Base-by-base conservation (phyloP, 1,284 basidiomycete species). In the Irpex lacteus region DNA sequence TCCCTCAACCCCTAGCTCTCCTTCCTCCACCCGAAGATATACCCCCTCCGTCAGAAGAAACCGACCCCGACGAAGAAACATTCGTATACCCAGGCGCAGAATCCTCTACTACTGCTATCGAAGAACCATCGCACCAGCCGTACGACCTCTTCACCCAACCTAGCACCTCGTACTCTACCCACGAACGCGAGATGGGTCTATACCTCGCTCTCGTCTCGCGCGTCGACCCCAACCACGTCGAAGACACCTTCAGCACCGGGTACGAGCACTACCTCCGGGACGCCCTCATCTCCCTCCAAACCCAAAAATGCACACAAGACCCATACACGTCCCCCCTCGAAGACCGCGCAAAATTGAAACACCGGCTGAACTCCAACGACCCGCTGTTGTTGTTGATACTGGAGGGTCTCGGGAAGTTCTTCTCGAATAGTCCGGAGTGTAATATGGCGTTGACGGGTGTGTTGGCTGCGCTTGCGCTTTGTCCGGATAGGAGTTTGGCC, bases 371-470 rank as follows among this genome's bases (percentile, higher is more conserved):
- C 67, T 83, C 90, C 47, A 87, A 87, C 65, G 96, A 98, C 71
- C 86, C 90, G 0, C 80, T 96, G 8, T 77, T 97, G 18, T 86
- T 88, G 3, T 76, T 85, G 36, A 73, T 98, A 18, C 82, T 98
- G 44, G 86, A 89, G 55, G 83, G 83, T 15, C 76, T 97, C 8
- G 79, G 89, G 44, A 82, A 80, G 61, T 97, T 98, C 81, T 95
- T 98, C 75, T 85, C 85, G 4, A 94, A 96, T 65, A 83, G 89
- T 0, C 90, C 96, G 1, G 92, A 96, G 69, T 86, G 86, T 73
- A 98, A 98, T 74, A 86, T 98, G 63, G 91, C 93, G 0, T 77
- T 98, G 65, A 98, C 94, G 0, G 94, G 93, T 7, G 86, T 90
- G 2, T 75, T 98, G 9, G 85, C 91, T 0, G 86, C 89, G 3